These are phyloP conservation scores for Epichloe sp. DNA, from an alignment of 2,329 filamentous ascomycete genomes.

Conservation along the genomic window DNA sequence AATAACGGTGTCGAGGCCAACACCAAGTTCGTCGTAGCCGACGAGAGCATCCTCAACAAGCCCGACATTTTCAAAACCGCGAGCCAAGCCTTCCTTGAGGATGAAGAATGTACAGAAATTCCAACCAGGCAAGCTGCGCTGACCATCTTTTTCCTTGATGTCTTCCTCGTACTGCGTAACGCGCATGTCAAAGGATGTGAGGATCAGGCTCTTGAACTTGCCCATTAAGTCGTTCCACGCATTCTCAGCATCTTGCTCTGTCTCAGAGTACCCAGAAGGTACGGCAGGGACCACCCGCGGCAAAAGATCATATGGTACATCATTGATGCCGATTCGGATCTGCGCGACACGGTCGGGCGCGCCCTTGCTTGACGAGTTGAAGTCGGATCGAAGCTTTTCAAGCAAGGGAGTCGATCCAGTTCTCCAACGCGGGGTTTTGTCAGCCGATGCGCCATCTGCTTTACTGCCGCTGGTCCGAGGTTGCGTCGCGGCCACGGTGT, in stretches of 20 bases:
- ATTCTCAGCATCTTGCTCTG: slow-evolving; percentile 62
- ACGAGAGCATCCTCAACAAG: slow-evolving; percentile 90
- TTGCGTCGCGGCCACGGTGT: slow-evolving; percentile 68
- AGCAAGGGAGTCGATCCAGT: slow-evolving; percentile 70
- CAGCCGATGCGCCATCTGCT: slow-evolving; percentile 41
- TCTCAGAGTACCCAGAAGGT: slow-evolving; percentile 53
- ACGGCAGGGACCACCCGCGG: slow-evolving; percentile 51
- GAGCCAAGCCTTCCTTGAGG: slow-evolving; percentile 84
- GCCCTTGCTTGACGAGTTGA: slow-evolving; percentile 61
- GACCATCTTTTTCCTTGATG: slow-evolving; percentile 78
- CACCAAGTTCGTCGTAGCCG: slow-evolving; percentile 85
- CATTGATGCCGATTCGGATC: slow-evolving; percentile 62
- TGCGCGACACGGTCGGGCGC: slow-evolving; percentile 70
- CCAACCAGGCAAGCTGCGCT: slow-evolving; percentile 82
- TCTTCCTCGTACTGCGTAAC: slow-evolving; percentile 95
- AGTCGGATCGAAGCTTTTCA: slow-evolving; percentile 82
- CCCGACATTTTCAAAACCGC: slow-evolving; percentile 91
- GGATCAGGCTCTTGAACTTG: slow-evolving; percentile 77
- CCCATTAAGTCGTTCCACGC: slow-evolving; percentile 75
- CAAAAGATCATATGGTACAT: slow-evolving; percentile 51
- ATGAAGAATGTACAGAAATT: slow-evolving; percentile 99
- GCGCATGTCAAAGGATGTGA: slow-evolving; percentile 78
- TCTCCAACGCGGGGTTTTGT: slow-evolving; percentile 67
- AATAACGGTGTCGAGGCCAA: slow-evolving; percentile 73
- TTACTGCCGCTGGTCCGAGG: slow-evolving; percentile 46